phyloP scores from a whole-genome alignment of 345 rosid genomes.

The Toxicodendron radicans region DNA sequence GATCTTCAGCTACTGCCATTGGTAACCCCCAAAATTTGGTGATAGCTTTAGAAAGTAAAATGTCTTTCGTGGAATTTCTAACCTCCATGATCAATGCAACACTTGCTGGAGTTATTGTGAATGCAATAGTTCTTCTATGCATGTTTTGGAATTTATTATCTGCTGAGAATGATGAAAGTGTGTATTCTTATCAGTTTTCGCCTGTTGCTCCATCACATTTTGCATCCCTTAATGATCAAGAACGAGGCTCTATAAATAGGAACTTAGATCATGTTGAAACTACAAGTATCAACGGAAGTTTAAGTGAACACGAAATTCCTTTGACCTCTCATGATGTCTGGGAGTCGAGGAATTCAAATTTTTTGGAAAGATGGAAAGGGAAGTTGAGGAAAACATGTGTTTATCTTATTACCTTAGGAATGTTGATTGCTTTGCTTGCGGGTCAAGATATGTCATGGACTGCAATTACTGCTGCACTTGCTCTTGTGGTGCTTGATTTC shows the following conservation, averaged over 20 bases:
- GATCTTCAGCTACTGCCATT: conserved; percentile 83
- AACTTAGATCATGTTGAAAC: too few species aligned
- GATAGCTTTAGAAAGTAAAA: conserved; percentile 66
- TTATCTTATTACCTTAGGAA: conserved; percentile 59
- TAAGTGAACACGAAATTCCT: conserved; percentile 42
- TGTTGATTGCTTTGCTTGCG: conserved; percentile 61
- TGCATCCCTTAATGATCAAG: conserved; percentile 44
- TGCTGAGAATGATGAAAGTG: conserved; percentile 41
- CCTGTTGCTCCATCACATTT: conserved; percentile 66
- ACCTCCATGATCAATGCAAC: conserved; percentile 60
- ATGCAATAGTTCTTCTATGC: conserved; percentile 52
- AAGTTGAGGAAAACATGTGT: conserved; percentile 60
- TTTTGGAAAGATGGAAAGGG: conserved; percentile 37
- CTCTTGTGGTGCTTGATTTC: conserved; percentile 81
- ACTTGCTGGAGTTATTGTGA: conserved; percentile 57
- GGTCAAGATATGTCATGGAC: conserved; percentile 94
- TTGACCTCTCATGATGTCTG: neutral
- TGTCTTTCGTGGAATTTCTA: conserved; percentile 61
- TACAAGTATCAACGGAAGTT: neutral
- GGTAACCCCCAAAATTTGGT: conserved; percentile 91
- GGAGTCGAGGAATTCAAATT: conserved; percentile 38
- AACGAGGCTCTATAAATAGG: neutral
- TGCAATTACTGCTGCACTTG: conserved; percentile 78
- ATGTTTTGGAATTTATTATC: conserved; percentile 74
- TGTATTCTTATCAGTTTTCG: conserved; percentile 58